These are phyloP conservation scores for Penicillium brasilianum DNA, from an alignment of 2,329 filamentous ascomycete species.

Conservation along the genomic window DNA sequence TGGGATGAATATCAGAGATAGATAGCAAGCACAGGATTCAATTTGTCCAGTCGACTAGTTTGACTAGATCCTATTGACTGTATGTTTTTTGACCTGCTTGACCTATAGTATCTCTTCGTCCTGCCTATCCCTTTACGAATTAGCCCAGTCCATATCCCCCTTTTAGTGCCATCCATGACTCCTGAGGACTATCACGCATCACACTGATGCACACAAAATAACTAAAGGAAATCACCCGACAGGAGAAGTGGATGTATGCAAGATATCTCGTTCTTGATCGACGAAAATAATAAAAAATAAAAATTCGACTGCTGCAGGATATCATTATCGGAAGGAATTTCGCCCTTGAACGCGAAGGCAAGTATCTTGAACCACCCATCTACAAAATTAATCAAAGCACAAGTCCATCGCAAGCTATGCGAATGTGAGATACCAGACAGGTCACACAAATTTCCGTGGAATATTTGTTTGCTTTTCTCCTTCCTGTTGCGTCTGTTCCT, in stretches of 20 bases:
- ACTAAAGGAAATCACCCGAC: constrained; percentile 9
- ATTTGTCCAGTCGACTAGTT: neutral
- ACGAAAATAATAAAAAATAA: too few relatives aligned
- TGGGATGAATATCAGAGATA: neutral
- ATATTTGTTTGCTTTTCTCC: constrained; percentile 8
- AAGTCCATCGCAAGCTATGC: neutral
- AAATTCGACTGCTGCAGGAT: neutral
- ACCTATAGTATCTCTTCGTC: neutral
- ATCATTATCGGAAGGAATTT: constrained; percentile 19
- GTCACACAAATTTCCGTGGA: constrained; percentile 6
- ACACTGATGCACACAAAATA: neutral
- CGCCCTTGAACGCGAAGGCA: constrained; percentile 6
- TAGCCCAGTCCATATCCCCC: constrained; percentile 2
- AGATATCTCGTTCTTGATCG: constrained; percentile 17
- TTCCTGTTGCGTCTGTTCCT: neutral
- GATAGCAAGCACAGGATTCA: neutral
- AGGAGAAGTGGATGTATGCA: constrained; percentile 9
- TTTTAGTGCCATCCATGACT: neutral
- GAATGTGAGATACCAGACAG: neutral
- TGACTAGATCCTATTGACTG: neutral
- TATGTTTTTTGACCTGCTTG: neutral
- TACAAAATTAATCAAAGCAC: neutral
- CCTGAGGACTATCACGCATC: neutral
- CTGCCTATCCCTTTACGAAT: neutral
- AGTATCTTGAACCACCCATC: constrained; percentile 6